These are phyloP conservation scores for Phtheirospermum japonicum DNA, from an alignment of 257 asterid species.

Conservation along the genomic window DNA sequence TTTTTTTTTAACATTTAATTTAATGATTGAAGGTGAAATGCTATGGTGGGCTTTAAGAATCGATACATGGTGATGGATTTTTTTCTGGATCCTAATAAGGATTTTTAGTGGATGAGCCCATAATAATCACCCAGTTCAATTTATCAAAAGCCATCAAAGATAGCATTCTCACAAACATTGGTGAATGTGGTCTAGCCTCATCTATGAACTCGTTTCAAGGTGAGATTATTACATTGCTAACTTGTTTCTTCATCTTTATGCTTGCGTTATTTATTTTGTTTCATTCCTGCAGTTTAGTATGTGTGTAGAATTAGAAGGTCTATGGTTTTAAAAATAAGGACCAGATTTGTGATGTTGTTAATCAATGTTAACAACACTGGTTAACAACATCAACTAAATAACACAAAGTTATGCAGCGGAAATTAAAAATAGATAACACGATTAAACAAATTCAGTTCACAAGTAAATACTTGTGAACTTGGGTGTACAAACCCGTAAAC, in stretches of 20 bases:
- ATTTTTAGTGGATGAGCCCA: constrained; percentile 52
- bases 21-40: constrained; percentile 31
- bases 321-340: too few species aligned
- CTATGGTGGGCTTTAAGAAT: constrained; percentile 89
- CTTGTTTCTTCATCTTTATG: background rate
- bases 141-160: constrained; percentile 59
- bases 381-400: too few species aligned
- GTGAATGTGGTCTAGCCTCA: constrained; percentile 90
- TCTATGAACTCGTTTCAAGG: constrained; percentile 72
- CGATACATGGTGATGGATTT: constrained; percentile 88
- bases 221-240: constrained; percentile 26
- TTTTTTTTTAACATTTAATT: constrained; percentile 21
- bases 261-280: background rate
- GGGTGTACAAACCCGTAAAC: too few species aligned
- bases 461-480: too few species aligned
- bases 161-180: constrained; percentile 72
- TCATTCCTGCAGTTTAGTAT: constrained; percentile 62
- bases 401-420: too few species aligned
- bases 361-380: too few species aligned
- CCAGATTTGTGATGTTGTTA: too few species aligned
- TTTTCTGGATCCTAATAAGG: constrained; percentile 76
- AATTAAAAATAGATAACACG: too few species aligned
- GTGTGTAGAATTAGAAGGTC: too few species aligned
- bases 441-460: too few species aligned
- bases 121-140: constrained; percentile 67